These are phyloP conservation scores for Cordyceps tenuipes DNA, from an alignment of 2,329 filamentous ascomycete genomes.

Conservation along the genomic window DNA sequence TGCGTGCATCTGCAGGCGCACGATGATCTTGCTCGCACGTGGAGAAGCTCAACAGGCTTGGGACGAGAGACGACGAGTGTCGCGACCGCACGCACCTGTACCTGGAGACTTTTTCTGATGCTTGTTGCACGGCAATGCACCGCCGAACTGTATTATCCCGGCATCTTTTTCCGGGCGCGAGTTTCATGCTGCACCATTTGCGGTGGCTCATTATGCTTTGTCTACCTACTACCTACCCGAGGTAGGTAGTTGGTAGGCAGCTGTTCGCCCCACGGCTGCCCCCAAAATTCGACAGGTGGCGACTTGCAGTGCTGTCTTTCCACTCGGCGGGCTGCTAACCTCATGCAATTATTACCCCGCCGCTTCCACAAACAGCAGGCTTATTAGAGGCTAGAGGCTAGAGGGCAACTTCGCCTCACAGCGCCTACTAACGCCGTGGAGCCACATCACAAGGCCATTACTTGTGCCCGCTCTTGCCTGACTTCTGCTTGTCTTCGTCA, in stretches of 20 bases:
- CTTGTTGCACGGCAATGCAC: background rate
- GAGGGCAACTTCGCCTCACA: slow-evolving; percentile 2
- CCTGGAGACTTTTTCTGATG: background rate
- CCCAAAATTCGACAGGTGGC: background rate
- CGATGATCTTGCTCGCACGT: slow-evolving; percentile 2
- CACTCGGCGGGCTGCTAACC: background rate
- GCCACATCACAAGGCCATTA: slow-evolving; percentile 2
- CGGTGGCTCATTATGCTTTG: background rate
- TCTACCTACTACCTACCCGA: no score
- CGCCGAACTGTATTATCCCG: background rate
- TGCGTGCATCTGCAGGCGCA: background rate
- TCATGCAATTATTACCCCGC: slow-evolving; percentile 6
- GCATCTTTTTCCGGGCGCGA: background rate
- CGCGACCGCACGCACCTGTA: background rate
- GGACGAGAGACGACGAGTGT: background rate
- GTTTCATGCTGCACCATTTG: background rate
- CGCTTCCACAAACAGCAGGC: no score
- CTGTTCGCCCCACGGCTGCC: background rate
- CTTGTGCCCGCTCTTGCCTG: background rate
- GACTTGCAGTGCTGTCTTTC: background rate
- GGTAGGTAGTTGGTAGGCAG: no score
- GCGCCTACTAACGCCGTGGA: background rate
- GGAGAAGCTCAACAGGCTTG: background rate
- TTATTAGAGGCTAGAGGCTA: background rate
- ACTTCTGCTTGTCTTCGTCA: background rate